Conservation (phyloP, 1,284 basidiomycete species). For the Heliocybe sulcata region DNA sequence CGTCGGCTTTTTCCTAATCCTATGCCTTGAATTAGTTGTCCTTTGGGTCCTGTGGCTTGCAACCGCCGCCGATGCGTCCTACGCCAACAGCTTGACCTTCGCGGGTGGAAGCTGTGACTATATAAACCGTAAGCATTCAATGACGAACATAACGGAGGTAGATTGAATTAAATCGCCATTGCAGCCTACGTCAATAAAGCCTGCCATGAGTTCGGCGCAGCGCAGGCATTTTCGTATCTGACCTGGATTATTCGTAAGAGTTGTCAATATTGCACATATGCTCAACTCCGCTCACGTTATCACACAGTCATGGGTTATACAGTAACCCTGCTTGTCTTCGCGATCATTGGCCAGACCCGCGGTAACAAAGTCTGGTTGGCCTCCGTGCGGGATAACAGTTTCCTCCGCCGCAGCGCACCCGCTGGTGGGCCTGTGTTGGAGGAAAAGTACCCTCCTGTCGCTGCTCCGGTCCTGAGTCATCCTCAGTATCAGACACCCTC, state of each 20-base stretch:
- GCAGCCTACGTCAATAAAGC: background rate
- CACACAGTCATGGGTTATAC: background rate
- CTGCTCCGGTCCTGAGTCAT: no score
- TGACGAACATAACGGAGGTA: background rate
- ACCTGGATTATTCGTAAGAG: background rate
- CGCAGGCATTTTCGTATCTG: background rate
- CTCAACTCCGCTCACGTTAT: background rate
- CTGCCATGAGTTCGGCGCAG: background rate
- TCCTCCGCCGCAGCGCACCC: background rate
- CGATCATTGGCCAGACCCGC: conserved; percentile 27
- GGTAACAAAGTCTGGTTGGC: conserved; percentile 35
- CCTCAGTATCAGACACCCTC: no score
- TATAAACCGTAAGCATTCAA: background rate
- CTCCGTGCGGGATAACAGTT: conserved; percentile 22
- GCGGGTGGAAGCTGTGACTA: background rate
- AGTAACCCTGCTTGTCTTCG: conserved; percentile 12
- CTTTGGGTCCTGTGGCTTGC: conserved; percentile 1
- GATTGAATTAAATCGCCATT: background rate
- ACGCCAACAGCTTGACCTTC: background rate
- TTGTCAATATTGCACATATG: background rate
- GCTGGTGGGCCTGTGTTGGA: background rate
- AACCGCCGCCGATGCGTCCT: background rate
- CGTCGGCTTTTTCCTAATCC: background rate
- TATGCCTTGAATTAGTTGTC: background rate
- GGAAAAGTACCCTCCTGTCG: background rate